A percentile compares a stretch with the other conserved stretches of the same genome.
Evolutionary conservation across 176 grass and related monocot species (phyloP).

Genomic region (Zea luxurians): DNA sequence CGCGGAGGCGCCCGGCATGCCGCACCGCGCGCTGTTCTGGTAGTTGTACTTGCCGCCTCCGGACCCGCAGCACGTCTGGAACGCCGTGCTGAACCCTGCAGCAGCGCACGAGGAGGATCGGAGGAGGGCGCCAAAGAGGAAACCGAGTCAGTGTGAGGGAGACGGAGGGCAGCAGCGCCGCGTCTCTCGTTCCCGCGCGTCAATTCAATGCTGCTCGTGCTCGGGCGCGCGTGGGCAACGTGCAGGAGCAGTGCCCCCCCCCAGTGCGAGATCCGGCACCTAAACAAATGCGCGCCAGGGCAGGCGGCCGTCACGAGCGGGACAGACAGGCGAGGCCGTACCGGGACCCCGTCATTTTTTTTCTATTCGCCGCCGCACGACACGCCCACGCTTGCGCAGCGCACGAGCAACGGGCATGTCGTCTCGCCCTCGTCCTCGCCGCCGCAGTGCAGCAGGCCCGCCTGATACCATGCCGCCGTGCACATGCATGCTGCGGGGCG

Average conservation of each 20-base stretch:
- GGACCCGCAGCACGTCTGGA: constrained; percentile 56
- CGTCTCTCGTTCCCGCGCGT: too few species aligned
- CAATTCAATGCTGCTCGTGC: too few species aligned
- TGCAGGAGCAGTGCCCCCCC: constrained; percentile 6
- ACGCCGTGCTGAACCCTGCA: constrained; percentile 54
- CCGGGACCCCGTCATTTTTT: background rate
- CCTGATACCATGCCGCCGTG: background rate
- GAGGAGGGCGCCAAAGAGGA: background rate
- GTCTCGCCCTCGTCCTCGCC: background rate
- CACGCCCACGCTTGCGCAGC: background rate
- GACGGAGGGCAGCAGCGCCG: too few species aligned
- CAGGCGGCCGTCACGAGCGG: constrained; percentile 23
- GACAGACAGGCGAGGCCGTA: too few species aligned
- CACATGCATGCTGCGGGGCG: constrained; percentile 14
- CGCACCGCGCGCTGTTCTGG: constrained; percentile 50
- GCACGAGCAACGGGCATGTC: constrained; percentile 33
- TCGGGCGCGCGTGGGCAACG: background rate
- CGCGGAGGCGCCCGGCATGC: constrained; percentile 44
- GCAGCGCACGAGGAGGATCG: background rate
- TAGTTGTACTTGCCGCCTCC: constrained; percentile 68
- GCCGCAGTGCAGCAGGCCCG: background rate
- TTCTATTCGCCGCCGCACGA: background rate
- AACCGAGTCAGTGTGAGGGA: background rate
- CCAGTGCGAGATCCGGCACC: background rate
- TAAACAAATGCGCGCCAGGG: constrained; percentile 27